Conservation (phyloP, 2,329 filamentous ascomycete species). For the Colletotrichum melonis region DNA sequence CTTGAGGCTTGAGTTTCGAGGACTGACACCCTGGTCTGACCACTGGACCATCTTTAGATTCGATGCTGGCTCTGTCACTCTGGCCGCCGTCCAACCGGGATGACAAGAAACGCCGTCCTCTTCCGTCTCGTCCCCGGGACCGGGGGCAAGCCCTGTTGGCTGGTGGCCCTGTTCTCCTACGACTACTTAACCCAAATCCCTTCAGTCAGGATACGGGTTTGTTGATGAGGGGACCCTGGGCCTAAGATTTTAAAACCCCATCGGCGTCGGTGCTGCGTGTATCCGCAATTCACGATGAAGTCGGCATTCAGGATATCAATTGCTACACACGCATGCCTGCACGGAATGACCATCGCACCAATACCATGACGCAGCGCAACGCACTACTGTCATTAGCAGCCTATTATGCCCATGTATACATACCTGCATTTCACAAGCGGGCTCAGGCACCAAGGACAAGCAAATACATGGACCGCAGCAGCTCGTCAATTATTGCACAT, state of each 20-base stretch:
- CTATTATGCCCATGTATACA: too few species aligned
- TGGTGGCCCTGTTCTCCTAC: slow-evolving; percentile 6
- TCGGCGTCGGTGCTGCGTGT: slow-evolving; percentile 8
- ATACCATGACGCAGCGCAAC: background rate
- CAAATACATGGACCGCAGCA: background rate
- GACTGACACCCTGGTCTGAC: background rate
- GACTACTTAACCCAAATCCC: slow-evolving; percentile 4
- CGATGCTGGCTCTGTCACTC: slow-evolving; percentile 8
- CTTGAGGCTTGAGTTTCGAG: background rate
- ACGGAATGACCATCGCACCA: background rate
- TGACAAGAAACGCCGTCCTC: slow-evolving; percentile 23
- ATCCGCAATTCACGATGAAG: background rate
- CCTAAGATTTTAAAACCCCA: background rate
- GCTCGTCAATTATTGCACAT: background rate
- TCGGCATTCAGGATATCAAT: background rate
- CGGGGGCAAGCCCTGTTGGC: background rate
- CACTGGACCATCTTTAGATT: background rate
- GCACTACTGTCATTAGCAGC: background rate
- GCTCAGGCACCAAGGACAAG: background rate
- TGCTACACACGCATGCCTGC: background rate
- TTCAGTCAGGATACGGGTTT: slow-evolving; percentile 15
- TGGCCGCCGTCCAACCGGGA: slow-evolving; percentile 6
- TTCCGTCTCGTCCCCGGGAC: slow-evolving; percentile 28
- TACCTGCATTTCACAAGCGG: background rate
- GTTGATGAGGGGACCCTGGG: background rate